Base-by-base conservation (phyloP, 2,329 filamentous ascomycete species). In the Venturia pyrina region DNA sequence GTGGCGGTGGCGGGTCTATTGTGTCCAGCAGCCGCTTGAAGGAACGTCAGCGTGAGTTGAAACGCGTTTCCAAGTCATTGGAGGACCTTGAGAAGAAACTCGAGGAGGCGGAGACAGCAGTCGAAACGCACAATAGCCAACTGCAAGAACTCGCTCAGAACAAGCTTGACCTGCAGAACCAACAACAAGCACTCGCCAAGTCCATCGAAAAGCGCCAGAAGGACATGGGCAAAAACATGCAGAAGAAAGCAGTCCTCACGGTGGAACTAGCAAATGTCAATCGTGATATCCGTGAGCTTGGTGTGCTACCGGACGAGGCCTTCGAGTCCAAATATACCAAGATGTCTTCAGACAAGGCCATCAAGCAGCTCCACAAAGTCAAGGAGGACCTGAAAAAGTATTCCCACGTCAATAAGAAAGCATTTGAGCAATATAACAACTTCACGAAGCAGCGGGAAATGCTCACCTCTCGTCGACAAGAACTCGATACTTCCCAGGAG, bases 341-440 rank as follows among this genome's bases (percentile, higher is more conserved):
- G 70, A 89, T 91, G 75, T 89, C 91, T 70, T 87, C 88, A 3
- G 63, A 65, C 11, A 65, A 74, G 70, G 77, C 73, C 65, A 82
- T 83, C 64, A 84, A 84, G 72, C 87, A 88, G 66, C 85, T 98
- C 32, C 92, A 95, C 78, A 96, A 93, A 73, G 91, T 93, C 72
- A 96, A 96, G 69, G 91, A 96, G 71, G 87, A 90, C 0, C 82
- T 98, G 65, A 98, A 98, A 79, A 96, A 97, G 75, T 98, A 95
- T 79, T 91, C 92, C 65, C 91, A 97, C 72, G 93, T 99, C 79
- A 99, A 99, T 84, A 99, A 98, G 80, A 98, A 99, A 79, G 95
- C 95, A 0, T 96, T 98, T 74, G 96, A 99, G 78, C 95, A 99
- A 76, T 99, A 98, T 80, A 96, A 93, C 79, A 96, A 88, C 78